phyloP scores from a whole-genome alignment of 768 basidiomycete species.

The Tulasnella sp. region DNA sequence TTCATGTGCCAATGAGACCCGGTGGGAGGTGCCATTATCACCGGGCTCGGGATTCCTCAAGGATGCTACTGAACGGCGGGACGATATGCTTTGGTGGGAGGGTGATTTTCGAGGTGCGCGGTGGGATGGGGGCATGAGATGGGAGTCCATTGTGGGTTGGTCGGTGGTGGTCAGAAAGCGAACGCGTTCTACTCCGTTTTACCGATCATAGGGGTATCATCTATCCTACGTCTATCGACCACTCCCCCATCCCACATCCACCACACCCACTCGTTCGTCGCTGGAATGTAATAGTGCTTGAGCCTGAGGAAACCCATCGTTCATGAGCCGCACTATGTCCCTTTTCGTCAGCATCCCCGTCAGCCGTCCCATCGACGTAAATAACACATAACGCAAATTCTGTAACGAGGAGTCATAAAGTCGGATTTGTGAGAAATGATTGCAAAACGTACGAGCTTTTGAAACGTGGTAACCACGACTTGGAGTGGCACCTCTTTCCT shows the following conservation, averaged over 20 bases:
- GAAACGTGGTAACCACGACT: slow-evolving; percentile 60
- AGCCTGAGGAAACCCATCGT: slow-evolving; percentile 8
- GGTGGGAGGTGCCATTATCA: slow-evolving; percentile 4
- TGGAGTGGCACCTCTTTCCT: slow-evolving; percentile 59
- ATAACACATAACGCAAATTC: slow-evolving; percentile 58
- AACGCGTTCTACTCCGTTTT: neutral
- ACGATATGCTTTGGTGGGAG: neutral
- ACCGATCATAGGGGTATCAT: neutral
- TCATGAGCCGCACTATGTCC: slow-evolving; percentile 38
- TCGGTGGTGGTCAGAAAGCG: slow-evolving; percentile 1
- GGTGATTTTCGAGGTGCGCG: neutral
- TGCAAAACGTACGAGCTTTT: slow-evolving; percentile 42
- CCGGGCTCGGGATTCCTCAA: neutral
- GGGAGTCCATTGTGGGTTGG: slow-evolving; percentile 2
- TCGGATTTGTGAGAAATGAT: neutral
- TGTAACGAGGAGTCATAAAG: slow-evolving; percentile 21
- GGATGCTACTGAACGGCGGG: neutral
- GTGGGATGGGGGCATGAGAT: neutral
- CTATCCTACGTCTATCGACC: no score
- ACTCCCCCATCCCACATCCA: neutral
- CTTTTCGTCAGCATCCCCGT: slow-evolving; percentile 57
- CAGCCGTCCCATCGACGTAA: slow-evolving; percentile 46
- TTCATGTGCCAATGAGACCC: slow-evolving; percentile 55
- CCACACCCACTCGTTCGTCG: no score
- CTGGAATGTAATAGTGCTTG: neutral